phyloP scores from a whole-genome alignment of 345 rosid genomes.

The Populus ilicifolia region DNA sequence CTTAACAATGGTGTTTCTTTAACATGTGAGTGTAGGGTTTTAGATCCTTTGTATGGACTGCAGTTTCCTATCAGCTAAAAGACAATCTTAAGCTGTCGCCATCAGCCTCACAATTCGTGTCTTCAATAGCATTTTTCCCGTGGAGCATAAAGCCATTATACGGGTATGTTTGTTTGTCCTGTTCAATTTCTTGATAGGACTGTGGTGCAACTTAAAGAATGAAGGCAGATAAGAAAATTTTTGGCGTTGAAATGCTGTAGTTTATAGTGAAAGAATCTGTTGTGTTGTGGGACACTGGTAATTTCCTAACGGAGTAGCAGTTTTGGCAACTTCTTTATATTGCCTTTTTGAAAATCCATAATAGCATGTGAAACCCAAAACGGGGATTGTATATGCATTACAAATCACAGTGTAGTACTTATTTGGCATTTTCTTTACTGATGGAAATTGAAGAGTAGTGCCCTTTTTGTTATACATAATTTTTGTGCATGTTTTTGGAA shows the following conservation, averaged over 20 bases:
- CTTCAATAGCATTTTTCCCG: conserved; percentile 79
- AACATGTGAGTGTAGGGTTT: conserved; percentile 63
- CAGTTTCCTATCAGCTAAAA: conserved; percentile 91
- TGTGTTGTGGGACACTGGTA: neutral
- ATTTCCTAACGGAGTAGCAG: neutral
- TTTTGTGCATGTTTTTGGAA: conserved; percentile 3
- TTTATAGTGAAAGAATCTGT: neutral
- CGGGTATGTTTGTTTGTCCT: conserved; percentile 46
- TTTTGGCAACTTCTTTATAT: neutral
- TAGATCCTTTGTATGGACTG: conserved; percentile 97
- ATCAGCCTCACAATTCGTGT: conserved; percentile 86
- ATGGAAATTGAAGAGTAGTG: neutral
- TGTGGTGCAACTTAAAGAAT: neutral
- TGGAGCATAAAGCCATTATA: conserved; percentile 97
- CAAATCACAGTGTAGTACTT: neutral
- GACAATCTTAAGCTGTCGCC: conserved; percentile 87
- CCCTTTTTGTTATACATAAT: neutral
- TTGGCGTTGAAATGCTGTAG: neutral
- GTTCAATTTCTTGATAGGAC: neutral
- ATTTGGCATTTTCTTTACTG: neutral
- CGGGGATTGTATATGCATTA: neutral
- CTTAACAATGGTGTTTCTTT: neutral
- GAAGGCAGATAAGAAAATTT: neutral
- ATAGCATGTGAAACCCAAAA: neutral
- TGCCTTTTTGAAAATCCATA: neutral